These are phyloP conservation scores for Diutina pseudorugosa DNA, from an alignment of 1,139 yeast genomes.

Conservation along the genomic window DNA sequence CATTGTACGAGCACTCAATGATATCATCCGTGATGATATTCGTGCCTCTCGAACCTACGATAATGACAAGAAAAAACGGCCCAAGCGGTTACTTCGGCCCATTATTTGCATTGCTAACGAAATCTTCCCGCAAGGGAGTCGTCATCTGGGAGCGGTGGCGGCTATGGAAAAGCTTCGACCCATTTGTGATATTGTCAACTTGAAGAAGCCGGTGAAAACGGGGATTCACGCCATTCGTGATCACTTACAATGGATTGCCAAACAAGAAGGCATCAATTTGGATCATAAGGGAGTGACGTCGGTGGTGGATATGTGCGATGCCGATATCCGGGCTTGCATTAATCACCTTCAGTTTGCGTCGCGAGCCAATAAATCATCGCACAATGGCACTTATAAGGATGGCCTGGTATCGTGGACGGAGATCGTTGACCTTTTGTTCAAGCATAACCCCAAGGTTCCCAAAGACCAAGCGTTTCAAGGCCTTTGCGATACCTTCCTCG, in stretches of 20 bases:
- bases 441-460: constrained; percentile 32
- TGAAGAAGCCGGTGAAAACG: constrained; percentile 38
- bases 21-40: constrained; percentile 52
- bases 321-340: constrained; percentile 78
- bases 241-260: constrained; percentile 21
- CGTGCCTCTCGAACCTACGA: constrained; percentile 18
- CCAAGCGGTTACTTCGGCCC: constrained; percentile 46
- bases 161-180: constrained; percentile 64
- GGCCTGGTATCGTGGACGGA: constrained; percentile 48
- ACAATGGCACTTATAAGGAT: constrained; percentile 30
- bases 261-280: constrained; percentile 19
- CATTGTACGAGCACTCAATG: constrained; percentile 55
- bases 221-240: constrained; percentile 24
- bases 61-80: constrained; percentile 11
- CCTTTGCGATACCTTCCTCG: constrained; percentile 22
- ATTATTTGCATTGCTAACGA: constrained; percentile 91
- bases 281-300: constrained; percentile 29
- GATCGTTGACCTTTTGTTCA: constrained; percentile 42
- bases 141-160: constrained; percentile 15
- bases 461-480: constrained; percentile 36
- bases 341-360: constrained; percentile 70
- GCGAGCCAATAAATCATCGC: constrained; percentile 7
- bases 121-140: constrained; percentile 41
- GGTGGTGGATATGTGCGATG: constrained; percentile 61
- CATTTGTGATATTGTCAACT: constrained; percentile 56